phyloP scores from a whole-genome alignment of 148 eudicot species.

The Vaccinium vitisidaea region DNA sequence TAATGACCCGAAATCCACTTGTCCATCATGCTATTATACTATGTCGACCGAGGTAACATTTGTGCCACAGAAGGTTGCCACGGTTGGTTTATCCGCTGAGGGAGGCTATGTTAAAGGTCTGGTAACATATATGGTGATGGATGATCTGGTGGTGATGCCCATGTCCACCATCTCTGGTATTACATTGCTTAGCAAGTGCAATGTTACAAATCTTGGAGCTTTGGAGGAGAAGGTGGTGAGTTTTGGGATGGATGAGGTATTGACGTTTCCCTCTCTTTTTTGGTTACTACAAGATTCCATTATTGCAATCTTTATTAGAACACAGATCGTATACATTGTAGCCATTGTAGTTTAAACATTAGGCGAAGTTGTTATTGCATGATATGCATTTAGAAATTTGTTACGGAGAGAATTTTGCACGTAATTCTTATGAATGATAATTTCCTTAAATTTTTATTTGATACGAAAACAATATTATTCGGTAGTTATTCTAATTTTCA shows the following conservation, averaged over 20 bases:
- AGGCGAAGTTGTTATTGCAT: too few species aligned
- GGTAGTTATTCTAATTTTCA: background rate
- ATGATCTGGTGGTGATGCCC: constrained; percentile 33
- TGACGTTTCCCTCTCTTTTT: background rate
- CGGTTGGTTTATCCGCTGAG: background rate
- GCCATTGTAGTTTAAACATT: too few species aligned
- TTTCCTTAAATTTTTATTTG: too few species aligned
- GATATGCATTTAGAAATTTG: background rate
- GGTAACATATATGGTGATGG: constrained; percentile 36
- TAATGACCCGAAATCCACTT: background rate
- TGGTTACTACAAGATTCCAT: background rate
- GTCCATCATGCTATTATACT: background rate
- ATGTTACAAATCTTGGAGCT: background rate
- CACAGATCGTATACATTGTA: too few species aligned
- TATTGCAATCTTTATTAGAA: background rate
- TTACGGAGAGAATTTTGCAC: background rate
- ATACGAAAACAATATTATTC: background rate
- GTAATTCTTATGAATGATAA: background rate
- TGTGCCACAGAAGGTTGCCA: background rate
- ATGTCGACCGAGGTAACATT: background rate
- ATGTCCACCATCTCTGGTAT: constrained; percentile 29
- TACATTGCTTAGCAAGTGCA: background rate
- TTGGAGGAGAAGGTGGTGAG: constrained; percentile 9
- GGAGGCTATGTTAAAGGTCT: constrained; percentile 6
- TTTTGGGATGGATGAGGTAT: background rate